Conservation (phyloP, 2,329 filamentous ascomycete genomes). For the Aureobasidium sp. region DNA sequence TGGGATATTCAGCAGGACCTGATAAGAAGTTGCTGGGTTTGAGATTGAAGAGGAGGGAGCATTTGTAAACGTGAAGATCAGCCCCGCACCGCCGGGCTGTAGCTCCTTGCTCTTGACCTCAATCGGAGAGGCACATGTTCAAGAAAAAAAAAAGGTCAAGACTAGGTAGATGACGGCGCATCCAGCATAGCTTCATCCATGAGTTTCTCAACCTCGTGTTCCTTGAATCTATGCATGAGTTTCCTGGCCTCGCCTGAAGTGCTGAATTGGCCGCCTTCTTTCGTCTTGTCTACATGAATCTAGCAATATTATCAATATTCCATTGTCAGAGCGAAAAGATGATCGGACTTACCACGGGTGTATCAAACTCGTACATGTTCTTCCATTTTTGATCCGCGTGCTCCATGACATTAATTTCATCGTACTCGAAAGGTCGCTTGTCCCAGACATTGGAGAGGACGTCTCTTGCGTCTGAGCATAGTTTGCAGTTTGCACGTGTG, state of each 20-base stretch:
- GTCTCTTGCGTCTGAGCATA: slow-evolving; percentile 62
- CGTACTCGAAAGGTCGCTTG: slow-evolving; percentile 58
- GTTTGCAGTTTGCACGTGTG: slow-evolving; percentile 62
- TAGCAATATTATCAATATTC: slow-evolving; percentile 23
- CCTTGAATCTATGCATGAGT: slow-evolving; percentile 70
- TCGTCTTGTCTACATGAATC: slow-evolving; percentile 57
- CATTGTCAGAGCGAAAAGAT: neutral
- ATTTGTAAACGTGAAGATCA: neutral
- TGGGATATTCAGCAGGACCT: too few relatives aligned
- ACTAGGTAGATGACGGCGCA: slow-evolving; percentile 15
- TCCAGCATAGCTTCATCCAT: slow-evolving; percentile 53
- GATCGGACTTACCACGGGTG: slow-evolving; percentile 59
- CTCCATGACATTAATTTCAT: slow-evolving; percentile 63
- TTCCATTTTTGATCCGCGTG: slow-evolving; percentile 59
- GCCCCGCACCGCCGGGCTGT: slow-evolving; percentile 1
- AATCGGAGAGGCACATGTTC: neutral
- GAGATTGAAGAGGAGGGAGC: neutral
- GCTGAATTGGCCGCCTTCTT: slow-evolving; percentile 43
- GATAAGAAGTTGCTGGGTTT: neutral
- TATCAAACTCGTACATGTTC: slow-evolving; percentile 71
- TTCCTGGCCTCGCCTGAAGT: slow-evolving; percentile 57
- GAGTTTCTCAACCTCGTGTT: slow-evolving; percentile 57
- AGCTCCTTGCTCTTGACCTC: neutral
- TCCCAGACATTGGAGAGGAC: slow-evolving; percentile 65
- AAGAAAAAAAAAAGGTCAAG: neutral